phyloP scores from a whole-genome alignment of 2,329 filamentous ascomycete genomes.

The Teratosphaeriaceae sp. region DNA sequence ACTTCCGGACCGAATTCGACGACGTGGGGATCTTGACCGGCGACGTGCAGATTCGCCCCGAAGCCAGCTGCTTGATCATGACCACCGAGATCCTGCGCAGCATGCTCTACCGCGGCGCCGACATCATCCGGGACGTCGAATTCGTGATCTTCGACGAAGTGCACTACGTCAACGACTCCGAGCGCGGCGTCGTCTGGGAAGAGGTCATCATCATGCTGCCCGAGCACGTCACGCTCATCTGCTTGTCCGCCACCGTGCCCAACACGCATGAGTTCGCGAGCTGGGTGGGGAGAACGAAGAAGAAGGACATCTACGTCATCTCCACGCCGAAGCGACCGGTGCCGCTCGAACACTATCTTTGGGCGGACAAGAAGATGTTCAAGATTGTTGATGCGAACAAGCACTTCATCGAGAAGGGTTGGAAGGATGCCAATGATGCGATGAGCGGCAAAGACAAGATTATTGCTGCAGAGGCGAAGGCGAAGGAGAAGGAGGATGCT shows the following conservation, averaged over 20 bases:
- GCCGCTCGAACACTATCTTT: slow-evolving; percentile 95
- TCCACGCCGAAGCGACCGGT: slow-evolving; percentile 98
- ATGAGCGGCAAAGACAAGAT: slow-evolving; percentile 84
- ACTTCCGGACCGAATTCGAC: slow-evolving; percentile 91
- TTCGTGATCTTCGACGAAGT: slow-evolving; percentile 99
- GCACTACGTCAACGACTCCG: slow-evolving; percentile 94
- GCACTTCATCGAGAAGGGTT: slow-evolving; percentile 92
- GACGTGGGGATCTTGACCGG: slow-evolving; percentile 98
- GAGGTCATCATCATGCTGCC: slow-evolving; percentile 97
- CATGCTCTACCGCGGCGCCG: slow-evolving; percentile 95
- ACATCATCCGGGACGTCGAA: slow-evolving; percentile 98
- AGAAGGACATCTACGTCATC: slow-evolving; percentile 95
- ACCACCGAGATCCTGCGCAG: slow-evolving; percentile 98
- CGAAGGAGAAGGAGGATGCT: too few species aligned
- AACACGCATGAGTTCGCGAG: slow-evolving; percentile 99
- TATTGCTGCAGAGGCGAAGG: slow-evolving; percentile 70
- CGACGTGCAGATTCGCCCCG: slow-evolving; percentile 98
- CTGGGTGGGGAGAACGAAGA: slow-evolving; percentile 98
- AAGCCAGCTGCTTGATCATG: slow-evolving; percentile 96
- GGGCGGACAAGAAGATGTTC: slow-evolving; percentile 89
- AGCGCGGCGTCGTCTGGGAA: slow-evolving; percentile 94
- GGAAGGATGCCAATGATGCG: slow-evolving; percentile 88
- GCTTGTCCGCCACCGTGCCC: slow-evolving; percentile 94
- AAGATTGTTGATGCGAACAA: slow-evolving; percentile 96
- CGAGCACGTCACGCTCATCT: slow-evolving; percentile 98